Evolutionary conservation across 1,284 basidiomycete species (phyloP).

Genomic region (Cryptococcus sp.): DNA sequence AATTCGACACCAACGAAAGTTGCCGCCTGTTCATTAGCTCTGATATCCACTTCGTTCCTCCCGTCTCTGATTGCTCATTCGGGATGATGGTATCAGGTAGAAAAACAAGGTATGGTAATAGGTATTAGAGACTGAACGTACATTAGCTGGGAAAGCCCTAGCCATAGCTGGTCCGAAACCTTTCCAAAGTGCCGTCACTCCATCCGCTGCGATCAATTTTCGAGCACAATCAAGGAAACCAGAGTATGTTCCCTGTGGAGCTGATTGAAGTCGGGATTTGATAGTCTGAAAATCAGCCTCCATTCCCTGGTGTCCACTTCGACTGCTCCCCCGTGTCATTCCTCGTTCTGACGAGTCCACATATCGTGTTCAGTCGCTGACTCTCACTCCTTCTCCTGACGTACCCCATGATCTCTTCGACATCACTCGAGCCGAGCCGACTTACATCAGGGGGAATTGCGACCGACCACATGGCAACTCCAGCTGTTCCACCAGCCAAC

Average conservation of each 20-base stretch:
- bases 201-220: constrained; percentile 90
- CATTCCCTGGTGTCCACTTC: not conserved
- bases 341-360: too few relatives aligned
- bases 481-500: constrained; percentile 88
- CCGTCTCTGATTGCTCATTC: too few relatives aligned
- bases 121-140: constrained; percentile 18
- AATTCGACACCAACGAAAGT: constrained; percentile 50
- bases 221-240: constrained; percentile 89
- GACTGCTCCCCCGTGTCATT: too few relatives aligned
- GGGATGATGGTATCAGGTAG: not conserved
- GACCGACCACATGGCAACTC: constrained; percentile 95
- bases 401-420: too few relatives aligned
- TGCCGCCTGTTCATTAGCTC: constrained; percentile 22
- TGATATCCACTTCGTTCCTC: not conserved
- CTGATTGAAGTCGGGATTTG: constrained; percentile 96
- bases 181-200: constrained; percentile 86
- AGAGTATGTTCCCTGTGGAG: constrained; percentile 89
- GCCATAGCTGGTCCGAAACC: constrained; percentile 97
- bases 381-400: too few relatives aligned
- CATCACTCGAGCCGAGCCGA: constrained; percentile 6
- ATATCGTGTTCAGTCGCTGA: too few relatives aligned
- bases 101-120: not conserved
- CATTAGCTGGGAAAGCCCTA: constrained; percentile 62
- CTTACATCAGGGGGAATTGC: constrained; percentile 91
- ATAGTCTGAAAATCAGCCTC: constrained; percentile 60